A percentile compares a stretch with the other conserved stretches of the same genome.
Conservation (phyloP, 805 yeast species). For the Zygoascus tannicola region DNA sequence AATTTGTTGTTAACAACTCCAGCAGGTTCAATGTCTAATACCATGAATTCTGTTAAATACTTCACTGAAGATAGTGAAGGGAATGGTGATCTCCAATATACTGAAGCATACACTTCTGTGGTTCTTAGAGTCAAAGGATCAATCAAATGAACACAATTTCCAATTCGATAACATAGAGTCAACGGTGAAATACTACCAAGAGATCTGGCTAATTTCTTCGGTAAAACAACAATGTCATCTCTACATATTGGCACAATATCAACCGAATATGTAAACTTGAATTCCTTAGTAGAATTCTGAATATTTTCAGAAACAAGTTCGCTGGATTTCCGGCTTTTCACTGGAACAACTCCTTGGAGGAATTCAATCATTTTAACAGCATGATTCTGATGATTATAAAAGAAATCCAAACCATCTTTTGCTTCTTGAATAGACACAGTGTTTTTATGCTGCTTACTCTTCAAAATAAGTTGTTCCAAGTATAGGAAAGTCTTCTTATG, state of each 20-base stretch:
- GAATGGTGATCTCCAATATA: constrained; percentile 81
- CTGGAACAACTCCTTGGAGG: constrained; percentile 74
- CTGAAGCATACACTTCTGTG: constrained; percentile 60
- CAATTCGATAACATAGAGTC: constrained; percentile 74
- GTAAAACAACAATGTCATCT: constrained; percentile 89
- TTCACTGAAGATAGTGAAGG: constrained; percentile 56
- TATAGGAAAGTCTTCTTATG: constrained; percentile 95
- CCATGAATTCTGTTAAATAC: constrained; percentile 76
- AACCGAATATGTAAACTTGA: constrained; percentile 85
- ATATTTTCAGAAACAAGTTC: constrained; percentile 88
- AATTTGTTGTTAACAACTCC: constrained; percentile 58
- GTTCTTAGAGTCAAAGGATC: constrained; percentile 76
- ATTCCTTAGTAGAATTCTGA: constrained; percentile 79
- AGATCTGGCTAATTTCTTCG: constrained; percentile 73
- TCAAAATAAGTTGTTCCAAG: constrained; percentile 89
- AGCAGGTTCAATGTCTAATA: constrained; percentile 70
- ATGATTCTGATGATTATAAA: constrained; percentile 77
- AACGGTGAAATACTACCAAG: constrained; percentile 61
- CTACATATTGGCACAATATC: constrained; percentile 96
- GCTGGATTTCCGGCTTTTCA: constrained; percentile 72
- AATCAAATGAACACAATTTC: constrained; percentile 75
- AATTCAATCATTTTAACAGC: constrained; percentile 94
- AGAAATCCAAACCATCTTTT: constrained; percentile 91
- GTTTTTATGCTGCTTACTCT: constrained; percentile 86
- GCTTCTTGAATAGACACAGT: constrained; percentile 89